Evolutionary conservation across 345 rosid genomes (phyloP), one percentile per base, ranked within the genome.

Genomic region (Kernera saxatilis): DNA sequence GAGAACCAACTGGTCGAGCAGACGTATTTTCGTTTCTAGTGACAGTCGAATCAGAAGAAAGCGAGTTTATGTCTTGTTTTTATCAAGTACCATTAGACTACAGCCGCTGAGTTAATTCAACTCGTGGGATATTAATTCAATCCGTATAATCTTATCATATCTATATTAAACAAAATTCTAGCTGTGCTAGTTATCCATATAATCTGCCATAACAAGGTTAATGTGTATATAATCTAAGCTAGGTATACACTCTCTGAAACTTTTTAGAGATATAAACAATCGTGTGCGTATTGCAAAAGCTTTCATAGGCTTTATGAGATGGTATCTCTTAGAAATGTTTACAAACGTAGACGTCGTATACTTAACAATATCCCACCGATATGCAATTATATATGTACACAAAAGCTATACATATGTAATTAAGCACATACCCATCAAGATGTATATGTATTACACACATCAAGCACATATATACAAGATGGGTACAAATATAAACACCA

Each of bases 291-390:
- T 48, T 64, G 51, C 48, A 29, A 57, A 48, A 36, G 3, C 18
- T 46, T 29, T 36, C 15, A 35, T 72, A 63, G 25, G 64, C 17
- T 54, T 22, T 45, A 72, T 55, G 27, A 55, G 49, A 43, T 1
- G 48, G 29, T 63, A 63, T 41, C 58, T 26, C 21, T 23, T 33
- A 27, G 25, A 58, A 37, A 57, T 67, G 22, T 25, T 58, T 29
- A 50, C 62, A 58, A 65, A 39, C 23, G 57, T 48, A 58, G 12
- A 22, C 55, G 44, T 17, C 40, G 3, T 41, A 53, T 53, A 48
- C 5, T 66, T 46, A 22, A 73, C 33, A 73, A 67, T 74, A 49
- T 65, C 77, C 59, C 32, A 64, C 64, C 57, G 49, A 57, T 57
- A 67, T 50, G 73, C 32, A 26, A 13, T 9, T 32, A 58, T 59